Evolutionary conservation across 192 early-diverging fungal genomes (phyloP), one percentile per base, ranked within the genome.

Genomic region (Linnemannia schmuckeri): DNA sequence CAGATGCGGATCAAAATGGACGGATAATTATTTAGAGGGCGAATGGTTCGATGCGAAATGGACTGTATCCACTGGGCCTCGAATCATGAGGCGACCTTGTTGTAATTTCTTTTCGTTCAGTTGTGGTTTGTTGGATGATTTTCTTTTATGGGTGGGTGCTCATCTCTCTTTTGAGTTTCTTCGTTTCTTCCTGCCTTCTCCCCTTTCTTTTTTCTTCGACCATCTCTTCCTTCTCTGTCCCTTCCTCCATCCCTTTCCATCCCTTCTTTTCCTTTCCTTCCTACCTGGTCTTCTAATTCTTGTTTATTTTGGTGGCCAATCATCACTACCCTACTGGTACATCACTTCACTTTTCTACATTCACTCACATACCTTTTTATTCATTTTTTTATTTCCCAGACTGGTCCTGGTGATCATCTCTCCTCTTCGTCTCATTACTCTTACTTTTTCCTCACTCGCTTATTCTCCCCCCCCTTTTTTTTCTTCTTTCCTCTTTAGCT

Each of bases 341-440:
- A 49, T 63, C 57, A 8, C 6, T 6, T 24, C 55, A 27, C 27
- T 3, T 12, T 30, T 12, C 8, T 63, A 17, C 47, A 8, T 57
- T 9, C 47, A 54, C 35, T 75, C 44, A 46, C 17, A 46, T 30
- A 63, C 27, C 61, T 66, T 4, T 15, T 66, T 35, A 33, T 10
- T 66, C 27, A 13, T 2, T 13, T 66, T 10, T 66, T 61, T 66
- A 66, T 33, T 57, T 6, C 61, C 61, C 30, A 1, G 30, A 6
- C 49, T 66, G 61, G 30, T 66, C 61, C 61, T 66, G 61, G 61
- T 15, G 61, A 66, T 66, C 61, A 66, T 66, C 61, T 35, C 57
- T 15, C 15, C 27, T 66, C 13, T n/a, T 30, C 10, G 6, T 61
- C n/a, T 24, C n/a, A 27, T 24, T 61, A 22, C n/a, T 10, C 57